Base-by-base conservation (phyloP, 495 filamentous ascomycete species). In the Cairneyella variabilis region DNA sequence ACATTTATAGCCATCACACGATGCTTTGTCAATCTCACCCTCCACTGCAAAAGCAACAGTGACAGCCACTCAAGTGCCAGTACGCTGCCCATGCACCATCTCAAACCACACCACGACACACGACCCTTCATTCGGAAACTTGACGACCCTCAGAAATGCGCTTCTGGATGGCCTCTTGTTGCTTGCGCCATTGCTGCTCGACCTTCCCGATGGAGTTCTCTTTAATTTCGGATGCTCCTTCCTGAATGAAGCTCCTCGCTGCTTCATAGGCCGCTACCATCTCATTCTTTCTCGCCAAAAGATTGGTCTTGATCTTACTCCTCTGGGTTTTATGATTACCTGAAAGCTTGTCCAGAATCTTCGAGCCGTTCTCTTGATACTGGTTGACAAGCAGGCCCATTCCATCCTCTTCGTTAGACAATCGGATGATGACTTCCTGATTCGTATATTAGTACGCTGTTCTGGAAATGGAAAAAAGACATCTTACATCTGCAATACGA, bases 371-470 rank as follows among this genome's bases (percentile, higher is more conserved):
- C 55, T 62, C 41, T 27, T 56, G 17, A 22, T 62, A 62, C 36
- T 62, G 59, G 17, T 49, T 39, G 2, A 47, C 48, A 21, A 62
- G 20, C 18, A 62, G 56, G 1, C 26, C 48, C 53, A 63, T 51
- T 9, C 11, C 49, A 38, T 63, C 57, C 44, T 63, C 60, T 25
- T 59, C 56, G 8, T 43, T 23, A 14, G 42, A 22, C 2, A 63
- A 28, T 16, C 51, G 56, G 40, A 63, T 53, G 20, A 63, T 57
- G 9, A 59, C 45, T 32, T 63, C 60, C 60, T 63, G 42, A 27
- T 12, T 48, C 30, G 46, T 38, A 8, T 22, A 8, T 48, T 51
- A 57, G 51, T 14, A 30, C 27, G 20, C 8, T 1, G n/a, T 8
- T 26, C 20, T 10, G 18, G 25, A 17, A 18, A 38, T 16, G 23